phyloP scores from a whole-genome alignment of 768 basidiomycete genomes.

The Saitozyma sp. region DNA sequence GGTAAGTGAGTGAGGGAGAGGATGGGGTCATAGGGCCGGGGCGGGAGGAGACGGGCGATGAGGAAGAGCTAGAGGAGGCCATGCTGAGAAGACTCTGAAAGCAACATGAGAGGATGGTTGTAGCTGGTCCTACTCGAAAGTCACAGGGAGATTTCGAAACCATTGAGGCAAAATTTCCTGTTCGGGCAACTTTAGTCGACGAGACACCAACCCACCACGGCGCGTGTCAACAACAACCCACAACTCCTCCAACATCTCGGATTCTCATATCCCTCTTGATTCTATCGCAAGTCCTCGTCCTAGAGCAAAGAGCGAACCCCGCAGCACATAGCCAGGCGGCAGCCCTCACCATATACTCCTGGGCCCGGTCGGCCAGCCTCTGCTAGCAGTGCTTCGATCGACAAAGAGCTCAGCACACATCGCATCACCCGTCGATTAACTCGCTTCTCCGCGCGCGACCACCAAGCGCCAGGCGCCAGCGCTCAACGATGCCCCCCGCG shows the following conservation, averaged over 20 bases:
- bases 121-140: background rate
- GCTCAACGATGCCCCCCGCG: slow-evolving; percentile 6
- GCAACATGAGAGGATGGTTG: too few relatives aligned
- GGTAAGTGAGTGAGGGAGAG: slow-evolving; percentile 1
- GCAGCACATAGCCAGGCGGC: background rate
- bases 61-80: too few relatives aligned
- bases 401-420: background rate
- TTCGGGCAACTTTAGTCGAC: too few relatives aligned
- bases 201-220: background rate
- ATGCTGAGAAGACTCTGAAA: too few relatives aligned
- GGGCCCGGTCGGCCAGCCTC: background rate
- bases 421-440: background rate
- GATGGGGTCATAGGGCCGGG: too few relatives aligned
- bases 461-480: background rate
- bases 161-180: background rate
- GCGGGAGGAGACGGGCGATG: too few relatives aligned
- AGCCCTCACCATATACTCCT: too few relatives aligned
- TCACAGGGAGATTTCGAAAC: background rate
- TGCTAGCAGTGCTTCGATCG: too few relatives aligned
- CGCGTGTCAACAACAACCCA: background rate
- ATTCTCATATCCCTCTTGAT: too few relatives aligned
- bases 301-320: background rate
- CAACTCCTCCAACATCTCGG: background rate
- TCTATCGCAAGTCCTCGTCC: too few relatives aligned
- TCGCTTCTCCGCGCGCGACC: background rate